Conservation (phyloP, 2,329 filamentous ascomycete genomes). For the Scedosporium minutisporum region DNA sequence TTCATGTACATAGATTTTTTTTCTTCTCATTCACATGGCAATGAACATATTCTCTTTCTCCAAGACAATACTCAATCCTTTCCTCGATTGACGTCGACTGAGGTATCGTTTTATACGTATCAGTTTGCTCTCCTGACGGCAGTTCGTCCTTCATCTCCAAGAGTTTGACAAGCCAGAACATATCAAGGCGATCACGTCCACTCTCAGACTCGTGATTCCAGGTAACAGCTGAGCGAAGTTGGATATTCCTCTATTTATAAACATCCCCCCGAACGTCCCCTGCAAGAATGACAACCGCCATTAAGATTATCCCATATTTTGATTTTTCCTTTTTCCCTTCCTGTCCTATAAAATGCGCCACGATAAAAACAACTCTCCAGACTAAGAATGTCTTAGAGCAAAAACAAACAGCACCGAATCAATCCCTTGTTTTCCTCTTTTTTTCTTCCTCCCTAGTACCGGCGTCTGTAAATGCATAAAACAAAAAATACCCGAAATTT, state of each 20-base stretch:
- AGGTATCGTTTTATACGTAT: neutral
- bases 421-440: neutral
- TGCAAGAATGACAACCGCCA: neutral
- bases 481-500: too few relatives aligned
- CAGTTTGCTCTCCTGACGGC: too few relatives aligned
- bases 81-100: neutral
- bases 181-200: too few relatives aligned
- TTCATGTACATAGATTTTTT: conserved; percentile 4
- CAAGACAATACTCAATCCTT: neutral
- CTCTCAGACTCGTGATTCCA: too few relatives aligned
- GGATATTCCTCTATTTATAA: too few relatives aligned
- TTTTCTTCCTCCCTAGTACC: too few relatives aligned
- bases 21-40: neutral
- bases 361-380: neutral
- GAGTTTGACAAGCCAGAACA: too few relatives aligned
- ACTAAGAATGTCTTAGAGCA: neutral
- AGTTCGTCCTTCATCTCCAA: too few relatives aligned
- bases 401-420: neutral
- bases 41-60: neutral
- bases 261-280: neutral
- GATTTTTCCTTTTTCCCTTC: neutral
- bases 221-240: too few relatives aligned
- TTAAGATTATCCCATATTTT: neutral
- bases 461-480: too few relatives aligned
- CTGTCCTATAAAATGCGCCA: neutral